Percentiles rank a stretch among this genome's conserved stretches.
These are phyloP conservation scores for Exidia glandulosa DNA, from an alignment of 768 basidiomycete species.

Conservation along the genomic window DNA sequence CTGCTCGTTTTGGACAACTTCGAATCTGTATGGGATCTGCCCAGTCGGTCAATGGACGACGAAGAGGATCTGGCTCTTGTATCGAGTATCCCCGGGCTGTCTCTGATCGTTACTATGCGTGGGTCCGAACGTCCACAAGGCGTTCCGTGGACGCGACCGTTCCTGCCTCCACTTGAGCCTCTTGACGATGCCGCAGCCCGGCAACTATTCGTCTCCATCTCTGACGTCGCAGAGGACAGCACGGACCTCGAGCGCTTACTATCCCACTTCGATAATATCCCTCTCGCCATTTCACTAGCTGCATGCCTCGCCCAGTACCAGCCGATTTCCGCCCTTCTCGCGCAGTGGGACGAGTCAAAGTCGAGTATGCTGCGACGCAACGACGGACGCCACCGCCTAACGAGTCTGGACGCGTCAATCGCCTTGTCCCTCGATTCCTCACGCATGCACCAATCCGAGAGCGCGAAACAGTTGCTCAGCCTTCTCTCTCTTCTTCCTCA, in stretches of 20 bases:
- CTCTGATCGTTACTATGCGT: conserved; percentile 13
- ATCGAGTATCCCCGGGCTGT: conserved; percentile 7
- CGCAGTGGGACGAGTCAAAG: conserved; percentile 11
- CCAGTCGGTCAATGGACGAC: conserved; percentile 8
- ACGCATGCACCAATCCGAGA: conserved; percentile 15
- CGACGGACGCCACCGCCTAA: conserved; percentile 10
- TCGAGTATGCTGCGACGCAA: conserved; percentile 10
- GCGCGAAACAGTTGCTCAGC: conserved; percentile 17
- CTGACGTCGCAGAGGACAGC: conserved; percentile 11
- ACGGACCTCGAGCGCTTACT: conserved; percentile 7
- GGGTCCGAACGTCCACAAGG: conserved; percentile 13
- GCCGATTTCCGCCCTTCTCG: conserved; percentile 7
- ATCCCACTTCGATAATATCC: conserved; percentile 10
- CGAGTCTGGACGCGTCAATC: conserved; percentile 21
- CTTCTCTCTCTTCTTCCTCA: conserved; percentile 20
- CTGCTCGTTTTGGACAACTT: conserved; percentile 15
- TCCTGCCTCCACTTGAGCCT: conserved; percentile 9
- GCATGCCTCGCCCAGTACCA: conserved; percentile 12
- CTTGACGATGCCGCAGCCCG: conserved; percentile 10
- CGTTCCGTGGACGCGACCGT: conserved; percentile 13
- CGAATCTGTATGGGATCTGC: conserved; percentile 13
- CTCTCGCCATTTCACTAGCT: conserved; percentile 14
- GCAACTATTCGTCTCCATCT: conserved; percentile 10
- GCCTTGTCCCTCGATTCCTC: conserved; percentile 20
- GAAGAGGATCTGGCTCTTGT: conserved; percentile 10